Evolutionary conservation across 2,329 filamentous ascomycete species (phyloP), one percentile per base, ranked within the genome.

Genomic region (Colletotrichum melonis): DNA sequence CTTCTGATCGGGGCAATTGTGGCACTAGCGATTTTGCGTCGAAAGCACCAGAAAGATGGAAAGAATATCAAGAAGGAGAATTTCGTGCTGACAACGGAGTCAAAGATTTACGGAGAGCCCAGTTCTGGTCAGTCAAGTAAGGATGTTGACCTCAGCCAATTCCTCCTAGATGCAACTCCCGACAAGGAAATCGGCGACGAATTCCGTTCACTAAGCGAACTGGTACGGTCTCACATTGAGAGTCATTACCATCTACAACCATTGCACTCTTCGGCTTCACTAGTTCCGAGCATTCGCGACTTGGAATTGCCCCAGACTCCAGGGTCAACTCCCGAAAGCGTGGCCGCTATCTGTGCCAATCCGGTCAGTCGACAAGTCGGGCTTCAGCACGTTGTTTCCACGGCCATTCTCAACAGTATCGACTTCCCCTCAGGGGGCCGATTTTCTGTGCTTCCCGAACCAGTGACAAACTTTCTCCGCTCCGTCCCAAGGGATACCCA

Each of bases 201-300:
- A 57, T 71, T 85, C 6, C 74, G 77, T 4, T 78, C 81, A 1
- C 68, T 86, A 3, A 78, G 78, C 1, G 76, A 80, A 5, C 79
- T 85, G 5, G 79, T 86, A 12, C 78, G 81, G 32, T 79, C 83
- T 49, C 85, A 87, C 72, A 81, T 84, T 52, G 80, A 85, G 66
- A 81, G 77, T 64, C 76, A 85, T 63, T 86, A 86, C 63, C 82
- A 84, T 66, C 58, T 75, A 0, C 72, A 78, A 0, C 77, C 77
- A 1, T 70, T 82, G 4, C 69, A 76, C 0, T 54, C 58, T 5
- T 76, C 75, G 67, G 9, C 70, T 14, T 59, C 68, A 3, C 76
- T 84, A 8, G 69, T 75, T n/a, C 49, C 77, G 26, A 69, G 72
- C 2, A 75, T 84, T 3, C 35, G 54, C 2, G 64, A 76, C 24